phyloP scores from a whole-genome alignment of 2,329 filamentous ascomycete genomes.

The Periconia macrospinosa region DNA sequence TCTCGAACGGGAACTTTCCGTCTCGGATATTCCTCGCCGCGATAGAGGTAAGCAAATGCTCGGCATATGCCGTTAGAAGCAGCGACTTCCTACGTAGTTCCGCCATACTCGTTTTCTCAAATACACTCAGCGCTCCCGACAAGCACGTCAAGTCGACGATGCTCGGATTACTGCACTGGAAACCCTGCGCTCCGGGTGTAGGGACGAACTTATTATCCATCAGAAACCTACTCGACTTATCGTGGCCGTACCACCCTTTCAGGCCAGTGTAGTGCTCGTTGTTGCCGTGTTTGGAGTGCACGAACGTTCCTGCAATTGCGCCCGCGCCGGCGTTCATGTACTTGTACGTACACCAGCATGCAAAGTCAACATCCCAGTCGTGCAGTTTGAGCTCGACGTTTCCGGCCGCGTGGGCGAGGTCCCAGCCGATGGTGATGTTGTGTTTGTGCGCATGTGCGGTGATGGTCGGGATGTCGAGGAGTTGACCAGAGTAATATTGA shows the following conservation, averaged over 20 bases:
- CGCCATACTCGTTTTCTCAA: constrained; percentile 69
- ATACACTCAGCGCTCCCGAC: constrained; percentile 71
- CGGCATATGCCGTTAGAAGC: constrained; percentile 69
- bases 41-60: constrained; percentile 29
- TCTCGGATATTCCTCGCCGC: constrained; percentile 22
- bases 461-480: constrained; percentile 79
- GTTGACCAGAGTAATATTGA: constrained; percentile 88
- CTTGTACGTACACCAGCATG: constrained; percentile 92
- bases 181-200: constrained; percentile 76
- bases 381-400: constrained; percentile 80
- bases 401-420: constrained; percentile 82
- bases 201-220: constrained; percentile 84
- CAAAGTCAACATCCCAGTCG: constrained; percentile 89
- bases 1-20: constrained; percentile 41
- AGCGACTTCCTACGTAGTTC: constrained; percentile 71
- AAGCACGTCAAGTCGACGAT: constrained; percentile 79
- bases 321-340: constrained; percentile 88
- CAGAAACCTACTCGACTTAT: constrained; percentile 73
- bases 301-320: constrained; percentile 75
- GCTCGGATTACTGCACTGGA: constrained; percentile 81
- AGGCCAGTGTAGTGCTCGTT: constrained; percentile 68
- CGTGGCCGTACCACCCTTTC: constrained; percentile 84
- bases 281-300: constrained; percentile 72
- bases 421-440: constrained; percentile 79
- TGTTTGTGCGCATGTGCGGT: constrained; percentile 72